Conservation (phyloP, 176 grass and related monocot species). For the Dendrocalamus sinicus region DNA sequence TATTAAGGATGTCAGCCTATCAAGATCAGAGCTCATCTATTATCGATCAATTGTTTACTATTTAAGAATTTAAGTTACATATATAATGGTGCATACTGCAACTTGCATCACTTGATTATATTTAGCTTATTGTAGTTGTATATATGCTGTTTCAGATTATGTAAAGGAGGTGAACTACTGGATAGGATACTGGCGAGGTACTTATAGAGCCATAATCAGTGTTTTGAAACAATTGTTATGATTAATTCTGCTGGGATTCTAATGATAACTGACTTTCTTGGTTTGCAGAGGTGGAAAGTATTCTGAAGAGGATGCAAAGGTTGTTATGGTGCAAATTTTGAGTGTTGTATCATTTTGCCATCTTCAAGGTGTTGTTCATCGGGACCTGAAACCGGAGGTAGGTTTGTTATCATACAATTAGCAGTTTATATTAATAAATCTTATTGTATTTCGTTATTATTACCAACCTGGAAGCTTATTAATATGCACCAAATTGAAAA, state of each 20-base stretch:
- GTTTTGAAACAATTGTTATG: slow-evolving; percentile 3
- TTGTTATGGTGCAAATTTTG: slow-evolving; percentile 93
- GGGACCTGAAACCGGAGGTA: slow-evolving; percentile 99
- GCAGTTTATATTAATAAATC: slow-evolving; percentile 21
- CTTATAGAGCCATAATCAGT: background rate
- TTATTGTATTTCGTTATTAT: background rate
- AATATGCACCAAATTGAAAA: slow-evolving; percentile 20
- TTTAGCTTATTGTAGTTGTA: slow-evolving; percentile 35
- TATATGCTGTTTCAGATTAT: slow-evolving; percentile 69
- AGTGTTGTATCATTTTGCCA: slow-evolving; percentile 93
- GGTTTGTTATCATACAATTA: slow-evolving; percentile 23
- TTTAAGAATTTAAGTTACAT: slow-evolving; percentile 35
- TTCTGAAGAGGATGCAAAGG: slow-evolving; percentile 97
- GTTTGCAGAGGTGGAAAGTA: slow-evolving; percentile 89
- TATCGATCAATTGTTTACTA: slow-evolving; percentile 28
- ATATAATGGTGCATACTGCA: background rate
- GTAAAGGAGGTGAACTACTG: slow-evolving; percentile 95
- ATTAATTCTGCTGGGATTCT: slow-evolving; percentile 32
- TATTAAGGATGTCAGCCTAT: background rate
- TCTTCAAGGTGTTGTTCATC: slow-evolving; percentile 99
- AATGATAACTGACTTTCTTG: slow-evolving; percentile 18
- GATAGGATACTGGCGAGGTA: slow-evolving; percentile 96
- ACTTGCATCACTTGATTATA: slow-evolving; percentile 21
- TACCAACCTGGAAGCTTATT: slow-evolving; percentile 14
- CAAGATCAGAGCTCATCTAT: slow-evolving; percentile 12